A percentile compares a stretch with the other conserved stretches of the same genome.
Conservation (phyloP, 805 yeast species). For the Candida awuae region DNA sequence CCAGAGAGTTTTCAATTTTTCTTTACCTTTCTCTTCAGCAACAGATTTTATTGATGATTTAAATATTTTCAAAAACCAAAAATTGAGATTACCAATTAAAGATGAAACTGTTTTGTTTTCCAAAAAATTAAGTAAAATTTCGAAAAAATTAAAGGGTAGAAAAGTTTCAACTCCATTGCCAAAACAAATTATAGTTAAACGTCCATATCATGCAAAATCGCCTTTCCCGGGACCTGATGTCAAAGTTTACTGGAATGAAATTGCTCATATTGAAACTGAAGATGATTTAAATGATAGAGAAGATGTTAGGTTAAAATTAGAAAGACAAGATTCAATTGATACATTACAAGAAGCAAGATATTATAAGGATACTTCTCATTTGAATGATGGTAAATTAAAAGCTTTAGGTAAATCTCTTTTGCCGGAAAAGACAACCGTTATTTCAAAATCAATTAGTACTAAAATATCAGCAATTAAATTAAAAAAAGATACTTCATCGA, state of each 20-base stretch:
- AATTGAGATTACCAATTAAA: neutral
- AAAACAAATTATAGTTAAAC: neutral
- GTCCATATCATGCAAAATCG: constrained; percentile 7
- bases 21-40: neutral
- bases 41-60: neutral
- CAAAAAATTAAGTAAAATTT: constrained; percentile 4
- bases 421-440: constrained; percentile 18
- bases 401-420: constrained; percentile 60
- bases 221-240: constrained; percentile 7
- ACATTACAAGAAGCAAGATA: constrained; percentile 57
- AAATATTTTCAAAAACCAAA: neutral
- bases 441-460: constrained; percentile 5
- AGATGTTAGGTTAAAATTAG: constrained; percentile 34
- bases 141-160: neutral
- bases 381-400: constrained; percentile 58
- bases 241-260: constrained; percentile 8
- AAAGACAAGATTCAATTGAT: constrained; percentile 48
- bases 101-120: neutral
- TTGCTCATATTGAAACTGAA: constrained; percentile 5
- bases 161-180: neutral
- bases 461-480: constrained; percentile 1
- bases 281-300: constrained; percentile 24
- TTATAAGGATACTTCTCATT: constrained; percentile 46
- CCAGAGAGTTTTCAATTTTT: neutral
- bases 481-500: neutral